A percentile compares a stretch with the other conserved stretches of the same genome.
These are phyloP conservation scores for Starmerella vitae DNA, from an alignment of 805 yeast genomes.

Conservation along the genomic window DNA sequence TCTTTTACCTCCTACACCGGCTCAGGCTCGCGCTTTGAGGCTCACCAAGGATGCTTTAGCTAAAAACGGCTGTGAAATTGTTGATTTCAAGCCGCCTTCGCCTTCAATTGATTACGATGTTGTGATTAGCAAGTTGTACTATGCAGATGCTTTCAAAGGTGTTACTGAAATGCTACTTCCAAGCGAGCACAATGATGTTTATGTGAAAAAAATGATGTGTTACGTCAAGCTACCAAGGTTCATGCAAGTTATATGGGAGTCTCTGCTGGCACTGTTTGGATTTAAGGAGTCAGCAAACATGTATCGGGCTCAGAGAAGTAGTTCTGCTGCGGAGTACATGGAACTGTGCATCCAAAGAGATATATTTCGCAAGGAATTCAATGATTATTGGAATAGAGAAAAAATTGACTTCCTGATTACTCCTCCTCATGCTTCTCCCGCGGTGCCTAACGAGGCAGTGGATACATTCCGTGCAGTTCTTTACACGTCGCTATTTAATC, in stretches of 20 bases:
- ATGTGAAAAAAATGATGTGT: slow-evolving; percentile 24
- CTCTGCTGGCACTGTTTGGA: slow-evolving; percentile 28
- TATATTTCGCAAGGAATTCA: slow-evolving; percentile 26
- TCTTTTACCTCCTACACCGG: slow-evolving; percentile 39
- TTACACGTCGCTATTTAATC: slow-evolving; percentile 44
- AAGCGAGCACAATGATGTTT: slow-evolving; percentile 30
- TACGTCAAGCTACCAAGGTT: slow-evolving; percentile 27
- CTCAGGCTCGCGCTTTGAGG: slow-evolving; percentile 31
- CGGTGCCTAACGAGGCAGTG: slow-evolving; percentile 29
- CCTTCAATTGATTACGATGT: slow-evolving; percentile 43
- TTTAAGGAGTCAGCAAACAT: slow-evolving; percentile 29
- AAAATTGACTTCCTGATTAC: slow-evolving; percentile 31
- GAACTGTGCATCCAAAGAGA: slow-evolving; percentile 28
- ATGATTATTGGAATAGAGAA: slow-evolving; percentile 27
- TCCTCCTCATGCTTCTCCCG: slow-evolving; percentile 33
- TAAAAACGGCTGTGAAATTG: slow-evolving; percentile 37
- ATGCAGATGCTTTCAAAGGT: slow-evolving; percentile 30
- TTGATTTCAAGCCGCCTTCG: slow-evolving; percentile 36
- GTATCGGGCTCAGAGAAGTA: slow-evolving; percentile 25
- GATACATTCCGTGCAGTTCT: slow-evolving; percentile 30
- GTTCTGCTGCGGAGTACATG: slow-evolving; percentile 27
- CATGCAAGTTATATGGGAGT: slow-evolving; percentile 28
- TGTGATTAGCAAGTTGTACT: slow-evolving; percentile 42
- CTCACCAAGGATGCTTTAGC: slow-evolving; percentile 30
- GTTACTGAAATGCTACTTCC: slow-evolving; percentile 20